phyloP scores from a whole-genome alignment of 257 asterid genomes.

The Haberlea rhodopensis region DNA sequence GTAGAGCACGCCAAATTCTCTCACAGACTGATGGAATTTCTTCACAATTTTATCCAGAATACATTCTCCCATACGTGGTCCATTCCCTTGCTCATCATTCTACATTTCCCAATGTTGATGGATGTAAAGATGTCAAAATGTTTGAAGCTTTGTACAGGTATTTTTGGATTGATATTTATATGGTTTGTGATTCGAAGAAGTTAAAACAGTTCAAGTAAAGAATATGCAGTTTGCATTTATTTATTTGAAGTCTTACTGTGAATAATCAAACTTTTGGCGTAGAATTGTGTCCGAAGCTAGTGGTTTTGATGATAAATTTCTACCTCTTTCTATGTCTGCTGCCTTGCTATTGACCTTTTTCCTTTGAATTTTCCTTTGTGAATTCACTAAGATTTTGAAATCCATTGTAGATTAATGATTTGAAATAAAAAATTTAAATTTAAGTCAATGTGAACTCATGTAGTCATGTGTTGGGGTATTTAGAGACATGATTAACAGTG shows the following conservation, averaged over 20 bases:
- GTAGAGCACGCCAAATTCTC: slow-evolving; percentile 65
- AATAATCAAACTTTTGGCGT: slow-evolving; percentile 10
- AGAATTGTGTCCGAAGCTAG: not conserved
- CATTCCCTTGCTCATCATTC: slow-evolving; percentile 92
- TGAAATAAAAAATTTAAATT: not conserved
- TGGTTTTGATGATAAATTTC: not conserved
- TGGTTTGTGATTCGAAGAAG: slow-evolving; percentile 11
- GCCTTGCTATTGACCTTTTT: too few species aligned
- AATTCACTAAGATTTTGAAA: not conserved
- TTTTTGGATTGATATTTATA: slow-evolving; percentile 31
- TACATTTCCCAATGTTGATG: slow-evolving; percentile 75
- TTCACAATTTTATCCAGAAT: slow-evolving; percentile 67
- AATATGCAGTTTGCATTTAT: slow-evolving; percentile 26
- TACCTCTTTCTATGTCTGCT: too few species aligned
- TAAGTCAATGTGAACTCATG: not conserved
- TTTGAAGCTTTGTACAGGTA: slow-evolving; percentile 93
- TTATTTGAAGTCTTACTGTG: slow-evolving; percentile 18
- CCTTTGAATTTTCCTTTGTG: too few species aligned
- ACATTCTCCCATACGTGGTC: slow-evolving; percentile 77
- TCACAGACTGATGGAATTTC: slow-evolving; percentile 58
- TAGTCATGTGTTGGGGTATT: too few species aligned
- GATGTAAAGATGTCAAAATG: slow-evolving; percentile 70
- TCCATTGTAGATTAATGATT: not conserved
- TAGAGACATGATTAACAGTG: not conserved
- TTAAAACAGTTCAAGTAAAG: slow-evolving; percentile 15